Percentiles rank a stretch among this genome's conserved stretches.
Conservation (phyloP, 306 rosid genomes). For the Psophocarpus tetragonolobus region DNA sequence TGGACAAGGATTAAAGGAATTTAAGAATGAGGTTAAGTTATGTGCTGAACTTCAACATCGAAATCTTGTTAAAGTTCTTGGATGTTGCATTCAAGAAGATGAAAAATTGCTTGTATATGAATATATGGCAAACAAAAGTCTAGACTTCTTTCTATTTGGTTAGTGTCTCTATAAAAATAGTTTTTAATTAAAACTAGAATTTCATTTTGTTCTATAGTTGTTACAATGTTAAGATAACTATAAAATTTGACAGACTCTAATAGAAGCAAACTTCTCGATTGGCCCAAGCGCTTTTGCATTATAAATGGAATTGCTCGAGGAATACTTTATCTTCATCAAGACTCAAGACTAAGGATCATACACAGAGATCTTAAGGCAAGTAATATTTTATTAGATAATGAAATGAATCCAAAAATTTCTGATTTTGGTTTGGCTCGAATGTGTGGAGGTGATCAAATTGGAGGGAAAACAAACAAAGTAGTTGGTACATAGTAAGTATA, state of each 20-base stretch:
- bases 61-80: constrained; percentile 7
- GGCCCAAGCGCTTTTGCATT: background rate
- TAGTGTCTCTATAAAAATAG: background rate
- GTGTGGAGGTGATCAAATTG: background rate
- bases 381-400: constrained; percentile 2
- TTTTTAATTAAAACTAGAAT: background rate
- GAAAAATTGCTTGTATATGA: background rate
- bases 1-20: constrained; percentile 17
- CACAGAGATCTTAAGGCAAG: constrained; percentile 14
- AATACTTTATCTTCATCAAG: constrained; percentile 11
- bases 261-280: background rate
- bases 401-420: background rate
- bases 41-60: background rate
- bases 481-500: background rate
- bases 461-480: background rate
- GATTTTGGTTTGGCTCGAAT: constrained; percentile 7
- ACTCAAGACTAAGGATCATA: constrained; percentile 17
- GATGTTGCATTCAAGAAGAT: background rate
- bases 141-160: constrained; percentile 4
- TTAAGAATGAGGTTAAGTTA: background rate
- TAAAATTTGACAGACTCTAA: background rate
- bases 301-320: background rate
- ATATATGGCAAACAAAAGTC: background rate
- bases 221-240: background rate
- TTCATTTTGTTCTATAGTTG: background rate